phyloP scores from a whole-genome alignment of 345 rosid species.

The Pseudoturritis turrita region DNA sequence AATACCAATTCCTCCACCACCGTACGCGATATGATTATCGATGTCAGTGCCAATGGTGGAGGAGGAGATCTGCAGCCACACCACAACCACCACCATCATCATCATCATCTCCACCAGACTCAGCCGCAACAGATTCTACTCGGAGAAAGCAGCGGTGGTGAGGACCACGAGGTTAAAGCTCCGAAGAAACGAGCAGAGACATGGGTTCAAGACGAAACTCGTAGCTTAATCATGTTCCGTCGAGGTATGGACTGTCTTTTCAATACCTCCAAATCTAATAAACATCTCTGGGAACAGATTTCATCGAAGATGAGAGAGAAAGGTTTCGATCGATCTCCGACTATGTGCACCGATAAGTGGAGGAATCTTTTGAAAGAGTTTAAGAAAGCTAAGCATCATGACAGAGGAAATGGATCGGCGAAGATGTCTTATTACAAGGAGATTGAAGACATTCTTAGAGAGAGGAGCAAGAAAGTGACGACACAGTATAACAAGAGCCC shows the following conservation, averaged over 20 bases:
- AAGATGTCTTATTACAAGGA: conserved; percentile 95
- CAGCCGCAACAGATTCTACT: conserved; percentile 64
- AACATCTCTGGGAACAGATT: conserved; percentile 95
- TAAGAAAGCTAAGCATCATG: conserved; percentile 87
- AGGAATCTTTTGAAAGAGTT: conserved; percentile 93
- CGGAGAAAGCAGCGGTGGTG: conserved; percentile 85
- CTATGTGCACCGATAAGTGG: conserved; percentile 99
- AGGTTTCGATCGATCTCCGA: conserved; percentile 96
- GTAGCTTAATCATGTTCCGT: conserved; percentile 66
- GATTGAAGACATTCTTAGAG: conserved; percentile 91
- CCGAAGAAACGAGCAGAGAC: conserved; percentile 99
- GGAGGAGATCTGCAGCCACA: conserved; percentile 41
- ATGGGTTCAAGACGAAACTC: conserved; percentile 97
- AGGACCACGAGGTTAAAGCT: conserved; percentile 70
- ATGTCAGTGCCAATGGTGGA: conserved; percentile 61
- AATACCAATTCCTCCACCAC: conserved; percentile 39
- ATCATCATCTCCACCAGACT: conserved; percentile 23
- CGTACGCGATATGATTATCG: conserved; percentile 75
- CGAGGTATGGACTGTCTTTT: conserved; percentile 88
- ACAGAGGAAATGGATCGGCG: conserved; percentile 71
- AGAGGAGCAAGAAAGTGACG: conserved; percentile 55
- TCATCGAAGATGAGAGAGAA: conserved; percentile 88
- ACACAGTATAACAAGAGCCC: conserved; percentile 60
- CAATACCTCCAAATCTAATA: conserved; percentile 95
- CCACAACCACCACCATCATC: conserved; percentile 29